Conservation (phyloP, 495 filamentous ascomycete species). For the Cairneyella variabilis region DNA sequence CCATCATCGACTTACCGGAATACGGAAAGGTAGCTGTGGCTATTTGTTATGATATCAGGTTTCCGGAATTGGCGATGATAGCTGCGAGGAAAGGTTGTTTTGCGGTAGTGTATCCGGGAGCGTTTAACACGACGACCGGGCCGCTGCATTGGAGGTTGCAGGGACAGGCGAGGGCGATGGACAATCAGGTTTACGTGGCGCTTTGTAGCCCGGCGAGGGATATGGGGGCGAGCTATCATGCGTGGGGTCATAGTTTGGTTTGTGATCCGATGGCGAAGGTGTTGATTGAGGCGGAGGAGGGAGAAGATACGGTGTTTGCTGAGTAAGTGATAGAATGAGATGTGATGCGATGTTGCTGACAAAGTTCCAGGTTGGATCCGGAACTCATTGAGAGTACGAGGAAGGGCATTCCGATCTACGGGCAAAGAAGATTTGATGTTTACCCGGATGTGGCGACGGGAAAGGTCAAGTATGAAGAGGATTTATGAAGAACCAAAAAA, state of each 20-base stretch:
- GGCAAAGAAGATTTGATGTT: conserved; percentile 89
- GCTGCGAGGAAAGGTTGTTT: conserved; percentile 82
- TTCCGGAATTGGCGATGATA: conserved; percentile 90
- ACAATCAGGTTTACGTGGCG: conserved; percentile 94
- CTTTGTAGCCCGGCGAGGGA: conserved; percentile 90
- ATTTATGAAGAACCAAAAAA: too few relatives aligned
- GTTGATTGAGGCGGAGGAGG: conserved; percentile 67
- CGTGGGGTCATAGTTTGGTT: conserved; percentile 87
- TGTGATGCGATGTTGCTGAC: too few relatives aligned
- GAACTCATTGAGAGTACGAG: conserved; percentile 72
- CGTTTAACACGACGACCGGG: conserved; percentile 93
- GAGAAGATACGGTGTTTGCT: conserved; percentile 69
- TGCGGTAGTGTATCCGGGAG: conserved; percentile 84
- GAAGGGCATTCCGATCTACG: conserved; percentile 78
- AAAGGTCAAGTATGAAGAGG: conserved; percentile 20
- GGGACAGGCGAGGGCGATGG: conserved; percentile 79
- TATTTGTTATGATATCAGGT: conserved; percentile 97
- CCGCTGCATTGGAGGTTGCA: conserved; percentile 85
- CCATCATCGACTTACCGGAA: conserved; percentile 76
- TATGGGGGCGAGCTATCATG: conserved; percentile 72
- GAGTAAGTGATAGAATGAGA: too few relatives aligned
- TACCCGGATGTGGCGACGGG: conserved; percentile 82
- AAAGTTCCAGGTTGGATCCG: too few relatives aligned
- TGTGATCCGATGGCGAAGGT: conserved; percentile 87
- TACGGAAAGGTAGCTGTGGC: conserved; percentile 82